These are phyloP conservation scores for Stephania cephalantha DNA, from an alignment of 164 flowering plant genomes.

Conservation along the genomic window DNA sequence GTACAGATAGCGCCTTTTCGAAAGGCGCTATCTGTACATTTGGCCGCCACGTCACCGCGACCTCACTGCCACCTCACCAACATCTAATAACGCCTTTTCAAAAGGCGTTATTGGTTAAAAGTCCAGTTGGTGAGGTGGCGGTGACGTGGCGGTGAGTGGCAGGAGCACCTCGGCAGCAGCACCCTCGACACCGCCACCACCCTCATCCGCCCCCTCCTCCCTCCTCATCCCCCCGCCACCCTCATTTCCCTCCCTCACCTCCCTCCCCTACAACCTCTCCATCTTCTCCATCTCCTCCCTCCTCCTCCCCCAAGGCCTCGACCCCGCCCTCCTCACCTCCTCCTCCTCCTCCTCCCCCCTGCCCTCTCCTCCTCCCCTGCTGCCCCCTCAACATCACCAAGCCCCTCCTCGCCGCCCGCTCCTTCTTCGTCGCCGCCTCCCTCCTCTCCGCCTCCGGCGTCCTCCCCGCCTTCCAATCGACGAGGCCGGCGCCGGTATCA, in stretches of 20 bases:
- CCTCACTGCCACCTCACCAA: no score
- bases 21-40: no score
- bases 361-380: constrained; percentile 35
- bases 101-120: no score
- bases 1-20: no score
- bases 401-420: constrained; percentile 51
- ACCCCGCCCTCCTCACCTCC: constrained; percentile 39
- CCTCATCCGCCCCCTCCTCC: constrained; percentile 42
- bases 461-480: constrained; percentile 63
- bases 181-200: constrained; percentile 24
- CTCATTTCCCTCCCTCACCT: constrained; percentile 35
- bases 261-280: constrained; percentile 61
- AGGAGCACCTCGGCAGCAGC: no score
- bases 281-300: constrained; percentile 53
- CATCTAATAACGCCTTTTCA: no score
- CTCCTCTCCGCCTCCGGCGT: constrained; percentile 83
- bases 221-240: constrained; percentile 50
- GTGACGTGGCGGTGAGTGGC: no score
- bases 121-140: no score
- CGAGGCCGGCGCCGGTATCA: constrained; percentile 86
- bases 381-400: constrained; percentile 59
- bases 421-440: constrained; percentile 77
- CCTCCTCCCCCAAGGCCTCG: constrained; percentile 45
- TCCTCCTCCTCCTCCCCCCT: constrained; percentile 46
- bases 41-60: no score